Conservation (phyloP, 495 filamentous ascomycete species). For the Neurospora tetrasperma region DNA sequence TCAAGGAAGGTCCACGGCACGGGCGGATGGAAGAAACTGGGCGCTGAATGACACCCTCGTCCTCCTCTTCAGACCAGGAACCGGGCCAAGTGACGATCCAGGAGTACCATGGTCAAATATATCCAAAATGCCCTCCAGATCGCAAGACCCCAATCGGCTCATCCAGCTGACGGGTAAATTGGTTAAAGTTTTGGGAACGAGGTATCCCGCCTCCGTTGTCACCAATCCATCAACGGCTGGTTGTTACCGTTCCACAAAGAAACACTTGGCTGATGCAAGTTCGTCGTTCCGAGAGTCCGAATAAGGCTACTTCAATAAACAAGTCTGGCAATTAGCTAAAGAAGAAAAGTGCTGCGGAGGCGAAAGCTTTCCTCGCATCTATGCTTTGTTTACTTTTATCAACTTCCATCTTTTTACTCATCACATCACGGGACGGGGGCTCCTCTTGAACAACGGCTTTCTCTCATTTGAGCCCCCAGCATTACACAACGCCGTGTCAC, state of each 20-base stretch:
- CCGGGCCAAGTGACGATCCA: background rate
- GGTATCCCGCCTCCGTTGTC: background rate
- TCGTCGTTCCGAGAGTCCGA: background rate
- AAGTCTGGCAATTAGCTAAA: background rate
- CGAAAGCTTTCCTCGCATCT: background rate
- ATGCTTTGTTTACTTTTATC: background rate
- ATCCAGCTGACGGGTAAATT: background rate
- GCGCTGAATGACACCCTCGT: background rate
- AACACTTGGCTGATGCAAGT: background rate
- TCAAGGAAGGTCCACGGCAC: background rate
- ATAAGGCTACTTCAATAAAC: background rate
- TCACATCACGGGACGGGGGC: background rate
- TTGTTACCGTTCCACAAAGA: background rate
- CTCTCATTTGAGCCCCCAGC: background rate
- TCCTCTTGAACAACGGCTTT: background rate
- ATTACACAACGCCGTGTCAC: background rate
- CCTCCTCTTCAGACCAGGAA: background rate
- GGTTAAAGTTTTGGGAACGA: background rate
- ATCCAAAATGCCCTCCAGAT: background rate
- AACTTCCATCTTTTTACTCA: background rate
- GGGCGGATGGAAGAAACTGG: background rate
- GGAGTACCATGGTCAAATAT: background rate
- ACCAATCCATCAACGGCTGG: background rate
- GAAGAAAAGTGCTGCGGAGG: background rate
- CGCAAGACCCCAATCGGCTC: background rate